Conservation (phyloP, 2,329 filamentous ascomycete species). For the Nothopassalora personata region DNA sequence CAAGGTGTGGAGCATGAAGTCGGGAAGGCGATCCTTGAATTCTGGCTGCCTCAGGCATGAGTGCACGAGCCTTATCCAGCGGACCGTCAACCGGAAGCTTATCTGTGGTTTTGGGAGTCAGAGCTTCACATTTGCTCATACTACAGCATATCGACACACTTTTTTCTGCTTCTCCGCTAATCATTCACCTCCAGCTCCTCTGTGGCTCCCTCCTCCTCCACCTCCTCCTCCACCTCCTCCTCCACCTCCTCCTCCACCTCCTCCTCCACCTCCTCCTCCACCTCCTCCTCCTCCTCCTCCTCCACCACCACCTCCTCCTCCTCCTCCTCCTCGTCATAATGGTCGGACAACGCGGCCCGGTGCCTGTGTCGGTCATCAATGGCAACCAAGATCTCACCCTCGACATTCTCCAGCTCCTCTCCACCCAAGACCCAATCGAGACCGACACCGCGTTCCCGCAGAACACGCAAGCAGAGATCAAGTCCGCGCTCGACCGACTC, state of each 20-base stretch:
- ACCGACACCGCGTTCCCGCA: conserved; percentile 31
- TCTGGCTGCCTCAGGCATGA: neutral
- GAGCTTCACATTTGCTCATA: neutral
- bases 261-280: too few relatives aligned
- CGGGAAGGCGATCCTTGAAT: neutral
- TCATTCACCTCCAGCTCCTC: neutral
- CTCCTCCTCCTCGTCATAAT: conserved; percentile 6
- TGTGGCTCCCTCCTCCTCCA: neutral
- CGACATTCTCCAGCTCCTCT: conserved; percentile 70
- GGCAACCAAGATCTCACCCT: conserved; percentile 56
- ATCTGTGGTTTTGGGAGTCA: neutral
- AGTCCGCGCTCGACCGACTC: conserved; percentile 82
- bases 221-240: too few relatives aligned
- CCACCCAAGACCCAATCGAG: conserved; percentile 33
- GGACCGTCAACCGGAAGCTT: neutral
- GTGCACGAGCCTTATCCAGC: neutral
- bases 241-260: too few relatives aligned
- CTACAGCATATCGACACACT: neutral
- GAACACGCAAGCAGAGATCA: conserved; percentile 51
- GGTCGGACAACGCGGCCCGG: conserved; percentile 38
- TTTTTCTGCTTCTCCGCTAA: neutral
- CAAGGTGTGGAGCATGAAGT: neutral
- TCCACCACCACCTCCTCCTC: too few relatives aligned
- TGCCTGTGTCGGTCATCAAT: conserved; percentile 39
- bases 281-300: too few relatives aligned